Percentiles rank a stretch among this genome's conserved stretches.
Conservation (phyloP, 768 basidiomycete species). For the Termitomyces sp. region DNA sequence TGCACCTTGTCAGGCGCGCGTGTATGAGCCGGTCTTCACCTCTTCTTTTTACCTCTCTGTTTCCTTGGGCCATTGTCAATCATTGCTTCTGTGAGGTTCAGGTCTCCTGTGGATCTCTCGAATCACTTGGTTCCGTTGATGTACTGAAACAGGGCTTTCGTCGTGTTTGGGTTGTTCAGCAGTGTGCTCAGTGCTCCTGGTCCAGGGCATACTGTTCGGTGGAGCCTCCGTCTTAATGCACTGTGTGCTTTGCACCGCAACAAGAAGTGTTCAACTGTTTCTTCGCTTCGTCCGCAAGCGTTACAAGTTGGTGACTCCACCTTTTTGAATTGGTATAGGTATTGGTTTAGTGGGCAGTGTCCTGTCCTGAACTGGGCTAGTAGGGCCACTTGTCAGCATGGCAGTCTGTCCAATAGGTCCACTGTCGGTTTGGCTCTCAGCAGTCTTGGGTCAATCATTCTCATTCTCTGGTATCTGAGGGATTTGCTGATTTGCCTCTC, state of each 20-base stretch:
- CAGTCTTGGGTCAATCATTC: no score
- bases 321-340: not conserved
- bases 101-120: not conserved
- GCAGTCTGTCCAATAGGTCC: not conserved
- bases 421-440: not conserved
- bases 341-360: not conserved
- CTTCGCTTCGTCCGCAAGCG: not conserved
- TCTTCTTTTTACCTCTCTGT: not conserved
- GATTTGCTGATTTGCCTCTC: no score
- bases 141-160: no score
- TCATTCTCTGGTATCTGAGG: no score
- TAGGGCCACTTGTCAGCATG: not conserved
- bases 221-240: no score
- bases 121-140: no score
- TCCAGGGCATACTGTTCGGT: no score
- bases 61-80: not conserved
- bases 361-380: not conserved
- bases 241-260: not conserved
- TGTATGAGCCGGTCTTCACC: no score
- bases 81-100: not conserved
- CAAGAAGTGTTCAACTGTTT: not conserved
- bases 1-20: no score
- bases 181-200: no score
- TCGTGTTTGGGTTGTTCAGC: no score
- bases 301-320: not conserved